Conservation (phyloP, 1,284 basidiomycete species). For the Ustilago loliicola region DNA sequence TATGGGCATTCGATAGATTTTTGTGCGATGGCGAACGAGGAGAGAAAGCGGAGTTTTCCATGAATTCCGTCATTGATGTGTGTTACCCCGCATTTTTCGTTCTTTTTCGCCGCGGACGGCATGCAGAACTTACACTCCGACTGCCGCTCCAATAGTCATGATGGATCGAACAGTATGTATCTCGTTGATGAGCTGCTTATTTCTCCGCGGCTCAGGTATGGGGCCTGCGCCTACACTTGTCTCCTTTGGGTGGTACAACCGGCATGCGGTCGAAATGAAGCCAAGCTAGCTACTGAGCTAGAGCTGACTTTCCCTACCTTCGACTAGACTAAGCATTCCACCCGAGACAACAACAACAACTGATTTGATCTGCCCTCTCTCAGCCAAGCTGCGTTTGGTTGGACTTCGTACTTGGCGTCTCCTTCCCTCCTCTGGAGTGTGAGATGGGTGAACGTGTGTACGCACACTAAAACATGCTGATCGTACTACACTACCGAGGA, state of each 20-base stretch:
- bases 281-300: too few species aligned
- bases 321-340: neutral
- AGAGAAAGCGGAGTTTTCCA: slow-evolving; percentile 7
- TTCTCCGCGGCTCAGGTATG: neutral
- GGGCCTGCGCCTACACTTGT: too few species aligned
- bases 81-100: slow-evolving; percentile 19
- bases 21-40: neutral
- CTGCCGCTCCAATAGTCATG: slow-evolving; percentile 1
- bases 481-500: neutral
- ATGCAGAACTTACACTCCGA: neutral
- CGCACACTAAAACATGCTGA: neutral
- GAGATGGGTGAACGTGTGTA: too few species aligned
- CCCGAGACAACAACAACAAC: slow-evolving; percentile 3
- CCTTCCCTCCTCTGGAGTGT: too few species aligned
- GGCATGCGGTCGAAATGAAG: neutral
- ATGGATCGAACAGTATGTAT: too few species aligned
- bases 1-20: neutral
- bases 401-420: slow-evolving; percentile 3
- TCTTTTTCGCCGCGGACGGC: neutral
- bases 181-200: neutral
- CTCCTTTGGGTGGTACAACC: neutral
- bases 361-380: neutral
- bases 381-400: too few species aligned
- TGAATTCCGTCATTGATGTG: slow-evolving; percentile 7
- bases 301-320: neutral